Conservation (phyloP, 1,284 basidiomycete species). For the Naganishia liquefaciens region DNA sequence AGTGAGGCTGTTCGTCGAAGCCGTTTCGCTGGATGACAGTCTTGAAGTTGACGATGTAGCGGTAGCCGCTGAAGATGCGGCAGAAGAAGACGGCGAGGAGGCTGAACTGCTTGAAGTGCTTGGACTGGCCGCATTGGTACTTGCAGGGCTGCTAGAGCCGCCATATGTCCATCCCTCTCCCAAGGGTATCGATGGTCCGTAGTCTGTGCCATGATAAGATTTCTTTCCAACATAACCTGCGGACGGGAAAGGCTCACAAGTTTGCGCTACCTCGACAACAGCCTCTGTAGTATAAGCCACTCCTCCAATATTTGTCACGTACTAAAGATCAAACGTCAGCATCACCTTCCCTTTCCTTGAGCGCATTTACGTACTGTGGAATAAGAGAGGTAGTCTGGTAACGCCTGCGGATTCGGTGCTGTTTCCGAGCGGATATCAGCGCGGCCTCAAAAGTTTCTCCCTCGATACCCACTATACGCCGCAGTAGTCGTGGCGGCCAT, state of each 20-base stretch:
- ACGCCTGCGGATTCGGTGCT: slow-evolving; percentile 27
- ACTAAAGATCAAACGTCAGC: neutral
- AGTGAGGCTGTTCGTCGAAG: neutral
- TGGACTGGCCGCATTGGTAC: neutral
- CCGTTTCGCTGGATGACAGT: neutral
- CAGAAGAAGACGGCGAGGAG: neutral
- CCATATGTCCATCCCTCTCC: slow-evolving; percentile 30
- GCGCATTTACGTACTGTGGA: slow-evolving; percentile 11
- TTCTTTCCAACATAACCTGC: neutral
- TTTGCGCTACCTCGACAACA: slow-evolving; percentile 28
- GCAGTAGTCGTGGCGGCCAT: slow-evolving; percentile 24
- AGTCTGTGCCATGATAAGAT: slow-evolving; percentile 6
- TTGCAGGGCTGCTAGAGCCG: slow-evolving; percentile 8
- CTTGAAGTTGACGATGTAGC: neutral
- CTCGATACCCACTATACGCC: slow-evolving; percentile 12
- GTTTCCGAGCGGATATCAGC: neutral
- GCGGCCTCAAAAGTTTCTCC: too few relatives aligned
- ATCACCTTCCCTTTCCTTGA: too few relatives aligned
- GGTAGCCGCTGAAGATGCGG: slow-evolving; percentile 4
- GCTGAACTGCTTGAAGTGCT: neutral
- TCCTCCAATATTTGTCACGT: slow-evolving; percentile 17
- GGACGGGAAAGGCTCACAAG: slow-evolving; percentile 16
- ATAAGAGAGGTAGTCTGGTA: slow-evolving; percentile 29
- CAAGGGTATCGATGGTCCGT: slow-evolving; percentile 29
- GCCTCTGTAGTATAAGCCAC: slow-evolving; percentile 21